Evolutionary conservation across 1,139 yeast genomes (phyloP).

Genomic region (Diutina scorzettiae): DNA sequence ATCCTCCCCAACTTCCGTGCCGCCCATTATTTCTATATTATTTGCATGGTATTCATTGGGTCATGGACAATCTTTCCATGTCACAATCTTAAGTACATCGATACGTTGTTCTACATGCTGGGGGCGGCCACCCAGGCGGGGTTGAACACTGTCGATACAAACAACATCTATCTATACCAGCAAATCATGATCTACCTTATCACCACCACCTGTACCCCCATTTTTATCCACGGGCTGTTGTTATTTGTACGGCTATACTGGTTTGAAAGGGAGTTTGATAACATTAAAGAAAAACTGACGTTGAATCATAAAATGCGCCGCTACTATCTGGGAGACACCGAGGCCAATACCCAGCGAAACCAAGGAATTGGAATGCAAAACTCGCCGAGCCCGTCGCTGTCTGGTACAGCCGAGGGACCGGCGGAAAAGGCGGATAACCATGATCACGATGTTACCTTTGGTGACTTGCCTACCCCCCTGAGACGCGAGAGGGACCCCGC

Average conservation of each 20-base stretch:
- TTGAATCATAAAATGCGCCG: conserved; percentile 70
- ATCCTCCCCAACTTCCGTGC: conserved; percentile 65
- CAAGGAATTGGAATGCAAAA: conserved; percentile 19
- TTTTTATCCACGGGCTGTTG: conserved; percentile 72
- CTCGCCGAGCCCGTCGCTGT: background rate
- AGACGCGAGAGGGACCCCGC: conserved; percentile 57
- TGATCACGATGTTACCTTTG: conserved; percentile 25
- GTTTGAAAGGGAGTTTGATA: conserved; percentile 81
- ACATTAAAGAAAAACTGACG: conserved; percentile 65
- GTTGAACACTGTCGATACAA: conserved; percentile 62
- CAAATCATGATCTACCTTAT: conserved; percentile 55
- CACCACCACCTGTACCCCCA: conserved; percentile 70
- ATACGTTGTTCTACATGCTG: conserved; percentile 61
- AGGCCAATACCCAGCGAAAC: conserved; percentile 26
- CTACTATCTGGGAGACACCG: conserved; percentile 42
- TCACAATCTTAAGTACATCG: conserved; percentile 57
- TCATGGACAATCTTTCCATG: conserved; percentile 70
- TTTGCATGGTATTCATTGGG: conserved; percentile 42
- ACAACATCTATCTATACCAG: conserved; percentile 55
- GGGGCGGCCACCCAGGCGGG: conserved; percentile 92
- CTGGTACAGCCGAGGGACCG: conserved; percentile 8
- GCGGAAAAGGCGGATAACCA: conserved; percentile 7
- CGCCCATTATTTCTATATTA: conserved; percentile 62
- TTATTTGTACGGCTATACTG: conserved; percentile 76
- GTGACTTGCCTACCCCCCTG: conserved; percentile 19